These are phyloP conservation scores for Cordyceps farinosa DNA, from an alignment of 2,329 filamentous ascomycete species.

Conservation along the genomic window DNA sequence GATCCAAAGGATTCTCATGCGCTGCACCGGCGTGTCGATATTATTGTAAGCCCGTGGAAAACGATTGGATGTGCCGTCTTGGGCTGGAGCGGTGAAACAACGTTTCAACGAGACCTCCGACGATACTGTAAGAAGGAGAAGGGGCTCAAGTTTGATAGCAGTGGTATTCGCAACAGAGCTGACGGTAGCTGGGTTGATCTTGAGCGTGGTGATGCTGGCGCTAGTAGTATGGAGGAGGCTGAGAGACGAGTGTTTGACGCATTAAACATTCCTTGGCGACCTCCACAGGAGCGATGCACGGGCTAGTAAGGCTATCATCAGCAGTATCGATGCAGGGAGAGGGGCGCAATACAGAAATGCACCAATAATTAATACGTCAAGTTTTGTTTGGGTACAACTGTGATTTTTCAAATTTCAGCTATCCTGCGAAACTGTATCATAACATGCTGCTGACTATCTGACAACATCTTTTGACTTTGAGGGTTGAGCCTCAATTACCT, in stretches of 20 bases:
- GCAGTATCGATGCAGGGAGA: background rate
- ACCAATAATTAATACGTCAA: background rate
- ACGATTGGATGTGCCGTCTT: constrained; percentile 84
- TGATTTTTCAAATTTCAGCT: background rate
- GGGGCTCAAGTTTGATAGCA: constrained; percentile 85
- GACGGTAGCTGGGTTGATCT: constrained; percentile 71
- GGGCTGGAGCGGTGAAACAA: constrained; percentile 86
- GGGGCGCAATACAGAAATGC: background rate
- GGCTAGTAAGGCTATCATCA: constrained; percentile 28
- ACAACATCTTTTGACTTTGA: background rate
- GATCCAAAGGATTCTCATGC: constrained; percentile 21
- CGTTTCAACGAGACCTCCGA: constrained; percentile 82
- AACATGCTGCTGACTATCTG: background rate
- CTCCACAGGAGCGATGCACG: constrained; percentile 65
- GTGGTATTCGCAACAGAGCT: constrained; percentile 67
- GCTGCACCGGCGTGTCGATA: constrained; percentile 84
- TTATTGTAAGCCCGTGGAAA: constrained; percentile 84
- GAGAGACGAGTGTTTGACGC: constrained; percentile 79
- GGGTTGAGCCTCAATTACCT: background rate
- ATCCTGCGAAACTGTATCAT: background rate
- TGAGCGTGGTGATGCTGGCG: constrained; percentile 50
- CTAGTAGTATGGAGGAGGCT: constrained; percentile 65
- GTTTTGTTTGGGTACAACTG: background rate
- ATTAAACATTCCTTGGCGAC: constrained; percentile 64
- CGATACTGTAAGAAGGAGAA: constrained; percentile 71